Conservation (phyloP, 2,329 filamentous ascomycete genomes). For the Hysterium pulicare region DNA sequence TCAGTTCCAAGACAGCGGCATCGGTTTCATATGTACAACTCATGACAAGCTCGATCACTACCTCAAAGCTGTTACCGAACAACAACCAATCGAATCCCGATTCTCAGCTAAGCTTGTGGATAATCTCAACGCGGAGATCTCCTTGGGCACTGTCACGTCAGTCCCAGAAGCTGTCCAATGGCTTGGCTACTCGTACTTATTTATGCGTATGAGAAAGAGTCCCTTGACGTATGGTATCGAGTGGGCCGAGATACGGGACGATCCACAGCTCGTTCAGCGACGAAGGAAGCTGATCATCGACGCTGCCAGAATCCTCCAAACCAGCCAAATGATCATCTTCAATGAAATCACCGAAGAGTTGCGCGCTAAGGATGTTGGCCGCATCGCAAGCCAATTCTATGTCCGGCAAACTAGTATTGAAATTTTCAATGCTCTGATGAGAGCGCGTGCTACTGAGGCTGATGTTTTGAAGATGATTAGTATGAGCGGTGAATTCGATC, state of each 20-base stretch:
- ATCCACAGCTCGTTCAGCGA: slow-evolving; percentile 81
- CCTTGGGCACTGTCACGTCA: slow-evolving; percentile 90
- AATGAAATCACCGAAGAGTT: slow-evolving; percentile 93
- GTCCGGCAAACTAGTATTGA: slow-evolving; percentile 91
- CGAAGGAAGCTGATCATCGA: slow-evolving; percentile 83
- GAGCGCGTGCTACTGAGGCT: slow-evolving; percentile 76
- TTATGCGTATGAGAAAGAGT: slow-evolving; percentile 92
- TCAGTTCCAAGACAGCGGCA: slow-evolving; percentile 95
- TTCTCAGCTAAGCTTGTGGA: slow-evolving; percentile 93
- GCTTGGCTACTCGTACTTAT: slow-evolving; percentile 97
- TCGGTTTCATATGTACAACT: slow-evolving; percentile 96
- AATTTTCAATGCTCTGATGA: slow-evolving; percentile 96
- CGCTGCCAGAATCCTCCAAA: slow-evolving; percentile 79
- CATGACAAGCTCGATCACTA: slow-evolving; percentile 93
- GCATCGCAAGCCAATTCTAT: slow-evolving; percentile 96
- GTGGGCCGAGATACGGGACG: slow-evolving; percentile 84
- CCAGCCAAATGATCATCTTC: slow-evolving; percentile 98
- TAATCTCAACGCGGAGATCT: slow-evolving; percentile 93
- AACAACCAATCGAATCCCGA: slow-evolving; percentile 94
- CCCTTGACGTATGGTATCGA: slow-evolving; percentile 93
- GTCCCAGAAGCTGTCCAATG: slow-evolving; percentile 91
- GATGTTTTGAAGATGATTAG: slow-evolving; percentile 95
- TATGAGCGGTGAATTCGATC: slow-evolving; percentile 97
- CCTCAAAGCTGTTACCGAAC: slow-evolving; percentile 86
- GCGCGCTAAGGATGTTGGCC: slow-evolving; percentile 88